phyloP scores from a whole-genome alignment of 441 rosid genomes.

The Isatis lusitanica region DNA sequence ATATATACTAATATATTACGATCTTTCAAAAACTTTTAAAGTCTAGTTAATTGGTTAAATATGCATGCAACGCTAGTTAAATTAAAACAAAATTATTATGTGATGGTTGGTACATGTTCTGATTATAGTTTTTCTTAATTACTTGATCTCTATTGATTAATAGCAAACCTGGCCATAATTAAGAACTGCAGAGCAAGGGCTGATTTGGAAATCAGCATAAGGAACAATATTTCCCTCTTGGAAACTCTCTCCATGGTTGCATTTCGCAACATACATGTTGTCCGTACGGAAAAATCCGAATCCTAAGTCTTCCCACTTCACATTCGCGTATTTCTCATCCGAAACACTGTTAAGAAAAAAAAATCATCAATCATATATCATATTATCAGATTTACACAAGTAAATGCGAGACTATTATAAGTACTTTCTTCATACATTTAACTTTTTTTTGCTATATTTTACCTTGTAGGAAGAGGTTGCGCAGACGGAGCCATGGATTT shows the following conservation, averaged over 20 bases:
- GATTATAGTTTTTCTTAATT: not conserved
- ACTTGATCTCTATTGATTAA: not conserved
- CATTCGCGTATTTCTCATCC: constrained; percentile 30
- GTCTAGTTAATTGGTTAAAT: not conserved
- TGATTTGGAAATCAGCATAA: constrained; percentile 17
- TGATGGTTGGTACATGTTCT: not conserved
- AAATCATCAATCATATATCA: not conserved
- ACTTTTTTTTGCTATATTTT: not conserved
- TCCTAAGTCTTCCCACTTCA: constrained; percentile 34
- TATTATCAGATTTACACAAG: not conserved
- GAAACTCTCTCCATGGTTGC: constrained; percentile 31
- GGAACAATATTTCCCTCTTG: constrained; percentile 30
- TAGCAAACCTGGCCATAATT: constrained; percentile 35
- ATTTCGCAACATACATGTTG: constrained; percentile 29
- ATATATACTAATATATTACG: not conserved
- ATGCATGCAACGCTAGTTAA: not conserved
- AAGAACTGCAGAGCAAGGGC: constrained; percentile 34
- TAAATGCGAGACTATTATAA: not conserved
- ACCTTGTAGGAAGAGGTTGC: constrained; percentile 23
- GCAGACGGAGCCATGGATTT: constrained; percentile 34
- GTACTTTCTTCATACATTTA: not conserved
- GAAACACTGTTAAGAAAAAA: constrained; percentile 19
- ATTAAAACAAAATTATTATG: not conserved
- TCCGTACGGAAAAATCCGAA: constrained; percentile 29
- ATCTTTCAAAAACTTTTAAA: not conserved